Percentiles rank a stretch among this genome's conserved stretches.
Evolutionary conservation across 805 yeast species (phyloP).

Genomic region (Saturnispora galanensis): DNA sequence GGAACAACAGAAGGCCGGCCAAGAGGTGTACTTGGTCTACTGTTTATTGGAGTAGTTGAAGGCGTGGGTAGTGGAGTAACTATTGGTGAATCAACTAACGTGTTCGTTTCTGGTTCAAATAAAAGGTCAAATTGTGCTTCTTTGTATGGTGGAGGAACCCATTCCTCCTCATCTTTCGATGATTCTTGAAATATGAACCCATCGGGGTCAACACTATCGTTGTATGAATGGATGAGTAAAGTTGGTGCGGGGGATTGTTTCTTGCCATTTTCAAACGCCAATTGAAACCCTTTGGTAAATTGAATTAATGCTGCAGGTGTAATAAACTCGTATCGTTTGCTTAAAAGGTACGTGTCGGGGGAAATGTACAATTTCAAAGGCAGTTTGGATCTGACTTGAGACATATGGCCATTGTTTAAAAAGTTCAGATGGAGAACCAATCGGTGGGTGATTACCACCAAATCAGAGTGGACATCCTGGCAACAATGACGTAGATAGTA

Average conservation of each 20-base stretch:
- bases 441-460: constrained; percentile 37
- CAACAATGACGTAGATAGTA: constrained; percentile 30
- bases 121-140: constrained; percentile 16
- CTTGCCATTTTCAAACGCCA: constrained; percentile 3
- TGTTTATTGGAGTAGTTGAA: background rate
- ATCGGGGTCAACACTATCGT: constrained; percentile 8
- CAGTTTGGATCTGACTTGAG: constrained; percentile 43
- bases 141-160: constrained; percentile 19
- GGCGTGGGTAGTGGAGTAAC: background rate
- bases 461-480: constrained; percentile 34
- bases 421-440: constrained; percentile 35
- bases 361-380: constrained; percentile 37
- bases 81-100: constrained; percentile 2
- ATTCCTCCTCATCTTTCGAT: background rate
- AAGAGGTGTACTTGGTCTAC: background rate
- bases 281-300: constrained; percentile 1
- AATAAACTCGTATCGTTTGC: constrained; percentile 18
- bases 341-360: constrained; percentile 23
- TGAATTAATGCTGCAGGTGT: constrained; percentile 8
- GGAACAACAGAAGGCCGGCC: background rate
- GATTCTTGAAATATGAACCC: constrained; percentile 9
- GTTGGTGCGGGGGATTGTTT: constrained; percentile 5
- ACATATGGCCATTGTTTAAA: constrained; percentile 40
- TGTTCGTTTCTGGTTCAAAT: constrained; percentile 12
- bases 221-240: constrained; percentile 3